Evolutionary conservation across 208 protist genomes (phyloP).

Genomic region (Vickermania ingenoplastis): DNA sequence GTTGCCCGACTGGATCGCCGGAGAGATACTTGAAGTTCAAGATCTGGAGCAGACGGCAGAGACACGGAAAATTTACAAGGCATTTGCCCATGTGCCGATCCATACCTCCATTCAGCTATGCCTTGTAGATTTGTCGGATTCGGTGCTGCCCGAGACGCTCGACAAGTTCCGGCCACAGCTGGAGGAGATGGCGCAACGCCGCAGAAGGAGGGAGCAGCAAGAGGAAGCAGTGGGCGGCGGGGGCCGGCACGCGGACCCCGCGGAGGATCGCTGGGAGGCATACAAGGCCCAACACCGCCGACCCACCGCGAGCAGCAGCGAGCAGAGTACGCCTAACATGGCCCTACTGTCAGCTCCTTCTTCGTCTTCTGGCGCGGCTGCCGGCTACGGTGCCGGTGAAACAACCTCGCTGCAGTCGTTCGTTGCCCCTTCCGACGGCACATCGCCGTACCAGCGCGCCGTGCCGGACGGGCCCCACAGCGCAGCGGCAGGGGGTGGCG

Average conservation of each 20-base stretch:
- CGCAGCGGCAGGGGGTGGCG: background rate
- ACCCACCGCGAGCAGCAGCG: background rate
- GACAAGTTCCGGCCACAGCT: constrained; percentile 31
- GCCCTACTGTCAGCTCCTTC: background rate
- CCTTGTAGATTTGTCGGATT: constrained; percentile 45
- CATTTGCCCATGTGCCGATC: constrained; percentile 69
- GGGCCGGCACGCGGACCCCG: constrained; percentile 23
- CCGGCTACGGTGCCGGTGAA: no score
- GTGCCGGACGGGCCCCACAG: background rate
- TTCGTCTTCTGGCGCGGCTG: background rate
- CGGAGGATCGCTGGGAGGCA: constrained; percentile 27
- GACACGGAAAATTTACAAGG: constrained; percentile 61
- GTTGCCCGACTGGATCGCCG: constrained; percentile 37
- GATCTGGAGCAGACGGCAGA: constrained; percentile 62
- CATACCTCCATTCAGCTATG: constrained; percentile 72
- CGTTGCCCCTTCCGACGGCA: background rate
- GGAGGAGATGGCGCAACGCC: constrained; percentile 24
- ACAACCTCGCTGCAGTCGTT: background rate
- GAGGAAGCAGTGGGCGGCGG: no score
- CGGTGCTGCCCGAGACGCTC: constrained; percentile 53
- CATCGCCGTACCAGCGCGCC: background rate
- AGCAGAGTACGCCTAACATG: background rate
- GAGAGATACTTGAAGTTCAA: constrained; percentile 45
- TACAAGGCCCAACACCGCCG: background rate
- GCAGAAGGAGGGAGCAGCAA: constrained; percentile 13